Percentiles rank a stretch among this genome's conserved stretches.
These are phyloP conservation scores for Saccharum hybrid DNA, from an alignment of 202 grass and related monocot genomes.

Conservation along the genomic window DNA sequence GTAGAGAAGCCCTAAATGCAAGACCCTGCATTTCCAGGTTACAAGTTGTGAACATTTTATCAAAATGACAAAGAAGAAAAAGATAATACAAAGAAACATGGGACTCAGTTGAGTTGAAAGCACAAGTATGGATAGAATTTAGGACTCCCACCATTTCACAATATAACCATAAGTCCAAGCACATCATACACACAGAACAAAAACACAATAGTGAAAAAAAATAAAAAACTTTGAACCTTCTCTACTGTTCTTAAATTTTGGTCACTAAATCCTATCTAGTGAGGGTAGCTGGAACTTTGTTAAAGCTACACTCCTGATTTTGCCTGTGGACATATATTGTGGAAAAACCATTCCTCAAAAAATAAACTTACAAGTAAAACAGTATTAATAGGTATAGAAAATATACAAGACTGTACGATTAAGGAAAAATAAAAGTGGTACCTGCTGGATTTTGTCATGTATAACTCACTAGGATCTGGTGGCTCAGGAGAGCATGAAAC, in stretches of 20 bases:
- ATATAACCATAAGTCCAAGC: constrained; percentile 15
- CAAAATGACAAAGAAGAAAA: constrained; percentile 47
- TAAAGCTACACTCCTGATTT: constrained; percentile 13
- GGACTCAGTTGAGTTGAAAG: constrained; percentile 7
- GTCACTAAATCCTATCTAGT: constrained; percentile 10
- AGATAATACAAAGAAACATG: constrained; percentile 40
- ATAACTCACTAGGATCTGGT: constrained; percentile 96
- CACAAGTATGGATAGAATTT: constrained; percentile 11
- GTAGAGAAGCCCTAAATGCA: constrained; percentile 89
- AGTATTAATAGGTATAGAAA: background rate
- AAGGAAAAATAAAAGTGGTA: constrained; percentile 26
- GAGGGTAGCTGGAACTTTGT: background rate
- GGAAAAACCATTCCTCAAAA: background rate
- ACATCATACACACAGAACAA: constrained; percentile 20
- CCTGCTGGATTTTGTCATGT: constrained; percentile 91
- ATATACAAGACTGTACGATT: constrained; percentile 15
- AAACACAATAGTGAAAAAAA: background rate
- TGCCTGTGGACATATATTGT: background rate
- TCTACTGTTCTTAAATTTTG: constrained; percentile 7
- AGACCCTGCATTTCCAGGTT: constrained; percentile 58
- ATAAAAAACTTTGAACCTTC: background rate
- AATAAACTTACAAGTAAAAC: constrained; percentile 4
- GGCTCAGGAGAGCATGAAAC: constrained; percentile 87
- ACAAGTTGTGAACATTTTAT: constrained; percentile 38
- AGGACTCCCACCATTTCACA: background rate